Evolutionary conservation across 73 alveolate species (phyloP).

Genomic region (Blepharisma stoltei): DNA sequence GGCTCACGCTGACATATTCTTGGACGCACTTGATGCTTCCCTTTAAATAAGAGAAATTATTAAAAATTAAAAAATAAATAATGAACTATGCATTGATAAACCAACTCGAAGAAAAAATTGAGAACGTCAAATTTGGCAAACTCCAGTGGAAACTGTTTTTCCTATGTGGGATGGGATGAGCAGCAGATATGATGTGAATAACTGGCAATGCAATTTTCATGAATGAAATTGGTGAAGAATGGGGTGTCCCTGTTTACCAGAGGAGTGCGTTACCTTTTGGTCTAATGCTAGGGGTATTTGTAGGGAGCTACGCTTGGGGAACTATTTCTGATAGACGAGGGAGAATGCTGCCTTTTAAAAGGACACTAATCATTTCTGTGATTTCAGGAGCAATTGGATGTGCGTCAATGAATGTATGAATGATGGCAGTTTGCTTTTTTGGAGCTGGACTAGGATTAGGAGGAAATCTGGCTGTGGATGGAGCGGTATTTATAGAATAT

Average conservation of each 20-base stretch:
- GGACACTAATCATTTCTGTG: background rate
- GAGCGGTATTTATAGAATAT: conserved; percentile 25
- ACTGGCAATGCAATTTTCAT: background rate
- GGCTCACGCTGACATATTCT: background rate
- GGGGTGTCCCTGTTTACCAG: background rate
- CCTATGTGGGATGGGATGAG: too few relatives aligned
- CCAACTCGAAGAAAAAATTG: too few relatives aligned
- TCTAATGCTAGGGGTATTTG: background rate
- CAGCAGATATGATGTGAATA: too few relatives aligned
- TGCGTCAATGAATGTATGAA: background rate
- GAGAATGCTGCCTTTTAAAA: conserved; percentile 21
- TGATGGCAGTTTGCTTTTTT: conserved; percentile 9
- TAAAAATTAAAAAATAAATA: too few relatives aligned
- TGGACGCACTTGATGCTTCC: background rate
- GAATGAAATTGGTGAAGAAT: conserved; percentile 24
- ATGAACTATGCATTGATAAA: too few relatives aligned
- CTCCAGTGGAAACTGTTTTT: too few relatives aligned
- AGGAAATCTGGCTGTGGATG: conserved; percentile 12
- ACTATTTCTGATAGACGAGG: conserved; percentile 13
- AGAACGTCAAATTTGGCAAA: too few relatives aligned
- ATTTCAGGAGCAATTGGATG: background rate
- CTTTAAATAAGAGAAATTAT: background rate
- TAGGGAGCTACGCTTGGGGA: conserved; percentile 16
- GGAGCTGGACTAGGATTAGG: conserved; percentile 6
- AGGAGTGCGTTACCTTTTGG: background rate